Base-by-base conservation (phyloP, 805 yeast genomes). In the Torulaspora microellipsoides region DNA sequence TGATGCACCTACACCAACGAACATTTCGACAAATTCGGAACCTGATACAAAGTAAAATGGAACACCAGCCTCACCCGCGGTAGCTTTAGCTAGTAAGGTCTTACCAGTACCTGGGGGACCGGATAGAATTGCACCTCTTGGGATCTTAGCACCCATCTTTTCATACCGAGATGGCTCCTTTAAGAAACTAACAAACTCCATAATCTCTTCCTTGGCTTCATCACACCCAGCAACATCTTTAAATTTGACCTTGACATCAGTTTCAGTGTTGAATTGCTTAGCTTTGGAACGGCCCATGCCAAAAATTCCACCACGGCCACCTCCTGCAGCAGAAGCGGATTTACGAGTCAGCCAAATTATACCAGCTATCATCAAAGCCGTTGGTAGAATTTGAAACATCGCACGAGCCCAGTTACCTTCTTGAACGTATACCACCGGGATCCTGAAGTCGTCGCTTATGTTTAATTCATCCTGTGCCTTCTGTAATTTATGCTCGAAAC, bases 31-130 rank as follows among this genome's bases (percentile, higher is more conserved):
- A 55, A 91, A 91, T 66, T 91, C 99, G 5, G 98, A 90, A 51
- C 99, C 99, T 1, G 96, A 86, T 14, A 93, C 98, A 12, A 95
- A 85, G 57, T 81, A 81, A 64, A 93, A 93, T 34, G 99, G 97
- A 32, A 93, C 99, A 45, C 93, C 95, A 0, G 99, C 99, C 66
- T 93, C 99, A 53, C 99, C 99, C 1, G 99, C 99, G 38, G 98
- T 93, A 4, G 99, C 99, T 62, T 88, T 91, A 10, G 99, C 99
- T 39, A 93, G 70, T 42, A 93, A 72, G 1, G 99, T 93, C 65
- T 93, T 93, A 80, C 99, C 99, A 8, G 99, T 93, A 71, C 99
- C 99, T 40, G 99, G 99, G 13, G 99, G 96, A 38, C 99, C 99
- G 1, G 96, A 85, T 45, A 93, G 71, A 47, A 93, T 87, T 8